Evolutionary conservation across 1,139 yeast genomes (phyloP).

Genomic region (Meyerozyma athensensis): DNA sequence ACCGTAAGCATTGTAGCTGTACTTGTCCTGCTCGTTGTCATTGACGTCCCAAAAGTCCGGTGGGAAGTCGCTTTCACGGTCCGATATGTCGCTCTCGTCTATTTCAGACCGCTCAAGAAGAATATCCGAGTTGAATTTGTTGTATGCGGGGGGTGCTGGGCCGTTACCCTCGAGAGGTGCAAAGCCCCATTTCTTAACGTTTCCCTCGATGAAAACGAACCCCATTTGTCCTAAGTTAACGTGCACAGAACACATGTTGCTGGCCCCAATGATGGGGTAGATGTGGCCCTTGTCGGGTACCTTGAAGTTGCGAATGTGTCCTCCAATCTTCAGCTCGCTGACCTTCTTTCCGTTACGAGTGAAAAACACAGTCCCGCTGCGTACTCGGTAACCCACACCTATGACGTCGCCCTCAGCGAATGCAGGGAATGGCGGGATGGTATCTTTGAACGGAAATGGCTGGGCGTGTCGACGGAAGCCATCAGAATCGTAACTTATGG

Average conservation of each 20-base stretch:
- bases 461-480: slow-evolving; percentile 50
- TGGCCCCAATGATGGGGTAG: slow-evolving; percentile 52
- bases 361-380: slow-evolving; percentile 60
- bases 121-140: slow-evolving; percentile 50
- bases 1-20: slow-evolving; percentile 38
- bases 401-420: slow-evolving; percentile 57
- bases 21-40: slow-evolving; percentile 25
- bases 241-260: slow-evolving; percentile 47
- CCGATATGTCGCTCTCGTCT: slow-evolving; percentile 39
- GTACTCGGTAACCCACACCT: slow-evolving; percentile 60
- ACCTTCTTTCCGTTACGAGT: slow-evolving; percentile 67
- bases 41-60: slow-evolving; percentile 50
- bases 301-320: slow-evolving; percentile 47
- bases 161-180: slow-evolving; percentile 57
- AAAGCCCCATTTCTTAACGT: slow-evolving; percentile 63
- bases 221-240: slow-evolving; percentile 57
- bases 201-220: slow-evolving; percentile 54
- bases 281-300: slow-evolving; percentile 36
- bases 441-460: slow-evolving; percentile 37
- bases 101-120: slow-evolving; percentile 51
- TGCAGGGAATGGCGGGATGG: slow-evolving; percentile 40
- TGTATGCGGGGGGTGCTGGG: slow-evolving; percentile 61
- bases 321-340: slow-evolving; percentile 64
- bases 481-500: slow-evolving; percentile 47
- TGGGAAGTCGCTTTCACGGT: slow-evolving; percentile 48